Evolutionary conservation across 116 monocot species (phyloP).

Genomic region (Cymodocea nodosa): DNA sequence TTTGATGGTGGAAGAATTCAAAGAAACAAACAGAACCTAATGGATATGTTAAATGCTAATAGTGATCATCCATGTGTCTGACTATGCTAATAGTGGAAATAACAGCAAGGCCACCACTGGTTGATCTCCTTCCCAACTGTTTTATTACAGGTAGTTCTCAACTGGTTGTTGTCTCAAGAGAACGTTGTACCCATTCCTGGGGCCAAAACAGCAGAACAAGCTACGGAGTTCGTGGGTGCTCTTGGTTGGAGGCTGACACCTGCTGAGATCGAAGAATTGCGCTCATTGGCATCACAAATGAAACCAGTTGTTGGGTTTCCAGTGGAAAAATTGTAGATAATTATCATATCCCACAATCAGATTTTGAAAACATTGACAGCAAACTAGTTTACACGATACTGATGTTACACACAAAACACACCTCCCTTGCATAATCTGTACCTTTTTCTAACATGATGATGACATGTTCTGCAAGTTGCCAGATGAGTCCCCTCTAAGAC

Average conservation of each 20-base stretch:
- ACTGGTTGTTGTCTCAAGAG: conserved; percentile 69
- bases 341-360: background rate
- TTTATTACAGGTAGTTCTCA: conserved; percentile 52
- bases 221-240: conserved; percentile 67
- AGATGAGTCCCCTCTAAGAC: too few species aligned
- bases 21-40: too few species aligned
- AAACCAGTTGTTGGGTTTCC: conserved; percentile 71
- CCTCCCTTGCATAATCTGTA: background rate
- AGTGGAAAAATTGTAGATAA: conserved; percentile 51
- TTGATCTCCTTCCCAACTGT: background rate
- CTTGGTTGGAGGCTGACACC: conserved; percentile 61
- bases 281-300: conserved; percentile 38
- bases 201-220: conserved; percentile 83
- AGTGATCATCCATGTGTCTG: too few species aligned
- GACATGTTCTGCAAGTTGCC: background rate
- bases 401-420: background rate
- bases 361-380: background rate
- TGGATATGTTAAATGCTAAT: too few species aligned
- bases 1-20: too few species aligned
- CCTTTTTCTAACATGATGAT: background rate
- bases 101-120: background rate
- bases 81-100: too few species aligned
- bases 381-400: background rate
- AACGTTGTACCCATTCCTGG: conserved; percentile 93
- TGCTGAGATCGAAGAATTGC: conserved; percentile 65